These are phyloP conservation scores for Tetracladium maxilliforme DNA, from an alignment of 2,329 filamentous ascomycete genomes.

Conservation along the genomic window DNA sequence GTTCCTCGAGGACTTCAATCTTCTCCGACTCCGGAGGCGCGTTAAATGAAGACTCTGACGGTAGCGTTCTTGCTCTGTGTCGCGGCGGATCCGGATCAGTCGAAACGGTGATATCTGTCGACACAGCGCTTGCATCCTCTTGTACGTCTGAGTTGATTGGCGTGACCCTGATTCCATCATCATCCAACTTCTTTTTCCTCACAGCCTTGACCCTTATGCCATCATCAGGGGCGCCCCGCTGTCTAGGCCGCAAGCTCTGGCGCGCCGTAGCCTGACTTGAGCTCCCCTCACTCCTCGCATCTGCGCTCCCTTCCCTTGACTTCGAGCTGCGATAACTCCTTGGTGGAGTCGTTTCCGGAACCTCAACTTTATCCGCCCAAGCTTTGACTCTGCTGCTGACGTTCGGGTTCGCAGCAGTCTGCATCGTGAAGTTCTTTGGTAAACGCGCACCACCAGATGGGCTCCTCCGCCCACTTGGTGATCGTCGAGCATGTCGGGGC, in stretches of 20 bases:
- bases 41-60: no score
- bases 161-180: conserved; percentile 23
- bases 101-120: not conserved
- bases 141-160: conserved; percentile 10
- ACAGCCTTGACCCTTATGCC: conserved; percentile 24
- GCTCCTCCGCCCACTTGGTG: conserved; percentile 5
- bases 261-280: not conserved
- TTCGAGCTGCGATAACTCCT: conserved; percentile 19
- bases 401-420: conserved; percentile 35
- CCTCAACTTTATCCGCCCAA: no score
- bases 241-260: conserved; percentile 2
- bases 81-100: not conserved
- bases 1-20: no score
- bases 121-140: conserved; percentile 5
- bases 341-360: conserved; percentile 34
- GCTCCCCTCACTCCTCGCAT: conserved; percentile 2
- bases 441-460: conserved; percentile 24
- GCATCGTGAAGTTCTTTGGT: conserved; percentile 42
- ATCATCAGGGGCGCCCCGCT: conserved; percentile 15
- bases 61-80: no score
- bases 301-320: no score
- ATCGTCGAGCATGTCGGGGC: not conserved
- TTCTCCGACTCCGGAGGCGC: no score
- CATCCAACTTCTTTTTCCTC: conserved; percentile 10
- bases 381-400: conserved; percentile 45